These are phyloP conservation scores for Cyclotella distinguenda DNA, from an alignment of 108 stramenopile species.

Conservation along the genomic window DNA sequence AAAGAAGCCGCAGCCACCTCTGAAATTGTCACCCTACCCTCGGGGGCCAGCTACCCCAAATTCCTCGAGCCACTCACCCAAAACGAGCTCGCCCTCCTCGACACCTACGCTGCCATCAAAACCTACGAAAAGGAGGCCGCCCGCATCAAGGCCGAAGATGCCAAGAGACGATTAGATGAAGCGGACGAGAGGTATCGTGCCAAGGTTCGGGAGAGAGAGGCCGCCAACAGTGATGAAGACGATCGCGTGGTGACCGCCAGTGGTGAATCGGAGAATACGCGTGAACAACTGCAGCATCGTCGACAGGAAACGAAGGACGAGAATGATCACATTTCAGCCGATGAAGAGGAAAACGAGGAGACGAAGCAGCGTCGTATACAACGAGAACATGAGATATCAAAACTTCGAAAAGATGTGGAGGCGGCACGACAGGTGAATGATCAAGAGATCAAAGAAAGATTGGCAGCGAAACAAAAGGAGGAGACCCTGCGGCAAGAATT, in stretches of 20 bases:
- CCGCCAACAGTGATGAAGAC: slow-evolving; percentile 11
- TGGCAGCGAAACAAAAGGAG: slow-evolving; percentile 11
- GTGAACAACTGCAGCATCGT: neutral
- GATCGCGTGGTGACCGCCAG: neutral
- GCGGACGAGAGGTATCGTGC: slow-evolving; percentile 61
- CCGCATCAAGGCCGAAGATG: slow-evolving; percentile 65
- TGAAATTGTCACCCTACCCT: slow-evolving; percentile 12
- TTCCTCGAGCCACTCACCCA: slow-evolving; percentile 64
- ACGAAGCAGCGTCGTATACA: slow-evolving; percentile 23
- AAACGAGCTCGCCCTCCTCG: slow-evolving; percentile 61
- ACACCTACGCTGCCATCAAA: slow-evolving; percentile 70
- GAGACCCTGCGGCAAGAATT: slow-evolving; percentile 42
- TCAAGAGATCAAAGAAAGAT: slow-evolving; percentile 2
- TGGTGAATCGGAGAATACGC: neutral
- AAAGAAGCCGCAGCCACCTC: no score
- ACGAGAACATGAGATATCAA: slow-evolving; percentile 54
- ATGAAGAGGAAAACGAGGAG: slow-evolving; percentile 19
- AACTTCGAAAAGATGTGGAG: slow-evolving; percentile 52
- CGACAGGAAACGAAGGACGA: neutral
- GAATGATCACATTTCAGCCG: neutral
- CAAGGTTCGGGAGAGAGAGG: slow-evolving; percentile 32
- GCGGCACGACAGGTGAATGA: slow-evolving; percentile 32
- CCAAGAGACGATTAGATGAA: slow-evolving; percentile 66
- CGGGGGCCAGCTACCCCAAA: slow-evolving; percentile 39
- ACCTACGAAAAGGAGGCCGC: slow-evolving; percentile 68